Evolutionary conservation across 805 yeast genomes (phyloP).

Genomic region (Starmerella floris): DNA sequence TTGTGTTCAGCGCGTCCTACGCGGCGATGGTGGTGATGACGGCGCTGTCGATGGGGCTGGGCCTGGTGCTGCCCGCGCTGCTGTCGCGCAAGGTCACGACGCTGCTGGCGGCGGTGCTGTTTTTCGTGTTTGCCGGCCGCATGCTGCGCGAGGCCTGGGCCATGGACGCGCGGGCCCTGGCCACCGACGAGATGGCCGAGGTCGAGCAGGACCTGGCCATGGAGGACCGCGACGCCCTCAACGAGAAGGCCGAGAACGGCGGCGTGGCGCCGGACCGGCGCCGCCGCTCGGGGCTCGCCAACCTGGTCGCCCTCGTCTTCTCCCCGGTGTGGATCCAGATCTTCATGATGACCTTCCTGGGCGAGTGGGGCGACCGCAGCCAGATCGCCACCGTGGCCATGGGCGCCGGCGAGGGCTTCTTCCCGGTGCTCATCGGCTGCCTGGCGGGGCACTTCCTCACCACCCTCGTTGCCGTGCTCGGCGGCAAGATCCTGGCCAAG

Average conservation of each 20-base stretch:
- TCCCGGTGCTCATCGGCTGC: constrained; percentile 81
- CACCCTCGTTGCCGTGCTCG: constrained; percentile 80
- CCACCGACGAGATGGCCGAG: constrained; percentile 92
- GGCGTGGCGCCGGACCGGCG: constrained; percentile 29
- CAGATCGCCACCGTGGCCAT: constrained; percentile 96
- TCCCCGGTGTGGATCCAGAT: constrained; percentile 92
- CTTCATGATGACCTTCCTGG: constrained; percentile 87
- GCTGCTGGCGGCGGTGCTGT: constrained; percentile 65
- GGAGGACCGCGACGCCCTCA: constrained; percentile 38
- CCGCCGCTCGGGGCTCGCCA: constrained; percentile 30
- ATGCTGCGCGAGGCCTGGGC: constrained; percentile 67
- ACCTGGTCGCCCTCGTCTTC: constrained; percentile 49
- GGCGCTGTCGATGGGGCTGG: constrained; percentile 74
- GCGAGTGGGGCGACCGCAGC: constrained; percentile 98
- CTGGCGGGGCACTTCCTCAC: constrained; percentile 79
- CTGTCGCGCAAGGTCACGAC: constrained; percentile 71
- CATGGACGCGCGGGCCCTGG: constrained; percentile 54
- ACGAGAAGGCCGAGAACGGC: constrained; percentile 28
- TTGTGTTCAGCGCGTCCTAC: constrained; percentile 84
- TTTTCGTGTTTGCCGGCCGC: constrained; percentile 38
- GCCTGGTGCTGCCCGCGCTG: constrained; percentile 77
- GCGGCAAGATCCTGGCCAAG: constrained; percentile 83
- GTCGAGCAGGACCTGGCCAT: constrained; percentile 86
- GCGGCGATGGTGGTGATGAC: constrained; percentile 83
- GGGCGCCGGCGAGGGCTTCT: constrained; percentile 93